phyloP scores from a whole-genome alignment of 2,329 filamentous ascomycete species.

The Alternaria arborescens region DNA sequence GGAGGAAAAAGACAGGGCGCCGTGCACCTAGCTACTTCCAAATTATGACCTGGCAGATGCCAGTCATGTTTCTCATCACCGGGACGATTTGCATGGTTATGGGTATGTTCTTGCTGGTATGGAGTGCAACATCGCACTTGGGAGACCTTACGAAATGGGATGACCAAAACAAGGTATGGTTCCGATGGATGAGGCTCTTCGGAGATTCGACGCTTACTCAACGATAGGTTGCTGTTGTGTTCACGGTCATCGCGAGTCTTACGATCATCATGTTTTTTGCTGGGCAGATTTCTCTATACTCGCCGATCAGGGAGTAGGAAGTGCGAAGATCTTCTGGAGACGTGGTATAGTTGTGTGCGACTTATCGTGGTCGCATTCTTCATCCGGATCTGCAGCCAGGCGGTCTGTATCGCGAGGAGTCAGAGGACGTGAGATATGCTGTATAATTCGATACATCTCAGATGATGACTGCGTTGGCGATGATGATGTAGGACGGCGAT shows the following conservation, averaged over 20 bases:
- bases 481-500: neutral
- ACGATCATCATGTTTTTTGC: conserved; percentile 26
- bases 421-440: neutral
- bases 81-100: too few species aligned
- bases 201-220: neutral
- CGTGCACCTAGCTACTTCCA: conserved; percentile 36
- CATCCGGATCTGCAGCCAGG: neutral
- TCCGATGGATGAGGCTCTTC: neutral
- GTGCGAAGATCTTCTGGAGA: neutral
- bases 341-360: neutral
- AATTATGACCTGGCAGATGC: conserved; percentile 50
- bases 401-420: neutral
- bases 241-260: conserved; percentile 19
- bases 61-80: conserved; percentile 20
- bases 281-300: conserved; percentile 25
- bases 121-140: conserved; percentile 41
- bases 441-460: neutral
- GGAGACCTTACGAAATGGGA: conserved; percentile 36
- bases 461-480: too few species aligned
- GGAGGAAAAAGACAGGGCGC: conserved; percentile 25
- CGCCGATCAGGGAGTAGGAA: neutral
- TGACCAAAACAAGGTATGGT: conserved; percentile 6
- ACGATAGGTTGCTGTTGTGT: conserved; percentile 27
- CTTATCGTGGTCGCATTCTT: neutral
- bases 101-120: conserved; percentile 46